Conservation (phyloP, 371 early-diverging fungal species). For the Apophysomyces sp. region DNA sequence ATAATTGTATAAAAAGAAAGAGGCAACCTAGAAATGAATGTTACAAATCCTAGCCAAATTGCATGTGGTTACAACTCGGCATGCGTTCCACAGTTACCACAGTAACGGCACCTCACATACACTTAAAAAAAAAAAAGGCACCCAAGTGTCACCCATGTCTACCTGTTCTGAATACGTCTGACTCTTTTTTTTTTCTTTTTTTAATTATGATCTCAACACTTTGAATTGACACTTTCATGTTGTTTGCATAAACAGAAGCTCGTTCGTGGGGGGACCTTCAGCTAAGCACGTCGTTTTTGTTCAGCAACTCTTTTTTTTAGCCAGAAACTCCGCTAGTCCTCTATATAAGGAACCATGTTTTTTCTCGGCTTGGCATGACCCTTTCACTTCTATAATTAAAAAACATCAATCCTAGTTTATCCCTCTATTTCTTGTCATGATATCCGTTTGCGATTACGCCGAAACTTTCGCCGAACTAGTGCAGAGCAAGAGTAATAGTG, state of each 20-base stretch:
- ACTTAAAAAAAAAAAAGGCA: too few species aligned
- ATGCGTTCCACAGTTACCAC: too few species aligned
- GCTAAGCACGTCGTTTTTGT: too few species aligned
- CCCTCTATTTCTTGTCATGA: not conserved
- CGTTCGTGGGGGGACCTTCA: too few species aligned
- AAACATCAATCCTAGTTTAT: too few species aligned
- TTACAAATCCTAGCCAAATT: not conserved
- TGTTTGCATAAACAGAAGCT: not conserved
- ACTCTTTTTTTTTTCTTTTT: too few species aligned
- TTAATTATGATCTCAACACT: not conserved
- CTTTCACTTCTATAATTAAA: too few species aligned
- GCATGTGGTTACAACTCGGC: too few species aligned
- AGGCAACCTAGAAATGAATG: too few species aligned
- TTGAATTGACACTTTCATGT: not conserved
- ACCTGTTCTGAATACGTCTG: too few species aligned
- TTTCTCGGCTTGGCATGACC: not conserved
- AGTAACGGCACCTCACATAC: too few species aligned
- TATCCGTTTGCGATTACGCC: not conserved
- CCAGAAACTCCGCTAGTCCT: not conserved
- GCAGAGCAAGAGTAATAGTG: not conserved
- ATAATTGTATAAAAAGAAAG: not conserved
- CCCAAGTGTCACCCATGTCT: too few species aligned
- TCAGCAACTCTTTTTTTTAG: not conserved
- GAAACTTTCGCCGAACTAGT: not conserved
- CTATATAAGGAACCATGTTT: not conserved